A percentile compares a stretch with the other conserved stretches of the same genome.
These are phyloP conservation scores for Dittrichia graveolens DNA, from an alignment of 129 eudicot genomes.

Conservation along the genomic window DNA sequence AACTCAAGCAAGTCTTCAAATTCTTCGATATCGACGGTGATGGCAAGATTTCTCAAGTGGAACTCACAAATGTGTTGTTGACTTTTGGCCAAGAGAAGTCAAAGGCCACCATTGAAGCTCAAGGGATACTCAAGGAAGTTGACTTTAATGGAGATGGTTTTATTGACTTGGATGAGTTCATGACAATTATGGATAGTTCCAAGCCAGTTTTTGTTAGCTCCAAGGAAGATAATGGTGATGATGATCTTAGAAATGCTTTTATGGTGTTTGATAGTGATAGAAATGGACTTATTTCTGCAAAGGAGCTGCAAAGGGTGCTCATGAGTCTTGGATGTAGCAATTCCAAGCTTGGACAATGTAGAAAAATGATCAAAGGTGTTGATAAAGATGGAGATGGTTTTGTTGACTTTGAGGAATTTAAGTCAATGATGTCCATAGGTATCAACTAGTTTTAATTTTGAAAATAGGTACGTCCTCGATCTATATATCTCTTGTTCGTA, in stretches of 20 bases:
- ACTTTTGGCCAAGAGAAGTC: slow-evolving; percentile 65
- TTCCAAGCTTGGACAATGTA: slow-evolving; percentile 60
- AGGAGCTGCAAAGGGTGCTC: slow-evolving; percentile 69
- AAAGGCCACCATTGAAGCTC: slow-evolving; percentile 57
- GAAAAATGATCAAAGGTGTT: slow-evolving; percentile 69
- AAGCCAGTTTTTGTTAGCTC: slow-evolving; percentile 25
- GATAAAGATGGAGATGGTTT: slow-evolving; percentile 92
- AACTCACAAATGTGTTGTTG: slow-evolving; percentile 55
- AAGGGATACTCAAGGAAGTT: slow-evolving; percentile 60
- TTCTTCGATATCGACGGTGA: slow-evolving; percentile 76
- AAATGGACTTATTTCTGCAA: slow-evolving; percentile 73
- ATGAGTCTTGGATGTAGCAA: slow-evolving; percentile 59
- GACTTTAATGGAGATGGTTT: slow-evolving; percentile 81
- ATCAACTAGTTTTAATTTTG: slow-evolving; percentile 29
- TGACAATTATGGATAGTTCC: slow-evolving; percentile 47
- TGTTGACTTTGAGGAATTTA: slow-evolving; percentile 79
- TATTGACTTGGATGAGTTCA: slow-evolving; percentile 72
- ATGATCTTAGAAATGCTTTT: slow-evolving; percentile 59
- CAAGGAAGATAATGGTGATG: slow-evolving; percentile 29
- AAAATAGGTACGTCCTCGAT: not conserved
- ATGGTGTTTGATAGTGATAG: slow-evolving; percentile 68
- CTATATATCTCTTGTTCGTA: slow-evolving; percentile 4
- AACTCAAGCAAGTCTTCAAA: slow-evolving; percentile 71
- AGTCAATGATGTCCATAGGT: slow-evolving; percentile 66
- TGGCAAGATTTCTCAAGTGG: slow-evolving; percentile 69